Evolutionary conservation across 768 basidiomycete genomes (phyloP), one percentile per base, ranked within the genome.

Genomic region (Lactarius psammicola): DNA sequence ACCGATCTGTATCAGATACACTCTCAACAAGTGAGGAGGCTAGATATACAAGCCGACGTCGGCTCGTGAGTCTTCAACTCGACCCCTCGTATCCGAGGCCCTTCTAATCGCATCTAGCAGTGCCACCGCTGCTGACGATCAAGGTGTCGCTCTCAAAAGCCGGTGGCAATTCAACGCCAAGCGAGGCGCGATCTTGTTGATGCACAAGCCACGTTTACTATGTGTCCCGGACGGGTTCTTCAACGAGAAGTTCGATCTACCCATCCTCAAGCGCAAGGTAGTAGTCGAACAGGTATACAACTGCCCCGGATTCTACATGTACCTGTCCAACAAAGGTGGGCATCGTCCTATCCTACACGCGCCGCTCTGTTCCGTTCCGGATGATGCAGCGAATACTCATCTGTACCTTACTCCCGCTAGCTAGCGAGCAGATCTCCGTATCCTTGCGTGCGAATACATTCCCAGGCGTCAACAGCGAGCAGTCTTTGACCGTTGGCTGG

Each of bases 121-220:
- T 6, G 15, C 36, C 42, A 33, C 44, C 20, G 23, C 46, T 5
- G 11, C 46, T n/a, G 33, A 23, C 2, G 38, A 10, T 5, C 60
- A 38, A 6, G 38, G 49, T 17, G 4, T 62, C 1, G 38, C 56
- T 26, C 42, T 62, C 31, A 44, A 20, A 23, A 44, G 60, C 13
- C 46, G 18, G 1, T 66, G 60, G 60, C 28, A 59, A 44, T 66
- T 66, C 56, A 66, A 59, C 20, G n/a, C 20, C 23, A 62, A 42
- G 38, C 65, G 65, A 20, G 65, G 65, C 11, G 65, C 65, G 56
- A 54, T 66, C 56, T 44, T 66, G 60, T 28, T 56, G 56, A 58
- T 66, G 60, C 65, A 66, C 56, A 15, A 7, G 18, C 49, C 65
- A 8, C 60, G 6, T n/a, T 20, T 58, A 36, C 26, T 15, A 1